Base-by-base conservation (phyloP, 257 asterid species). In the Solanum boliviense region DNA sequence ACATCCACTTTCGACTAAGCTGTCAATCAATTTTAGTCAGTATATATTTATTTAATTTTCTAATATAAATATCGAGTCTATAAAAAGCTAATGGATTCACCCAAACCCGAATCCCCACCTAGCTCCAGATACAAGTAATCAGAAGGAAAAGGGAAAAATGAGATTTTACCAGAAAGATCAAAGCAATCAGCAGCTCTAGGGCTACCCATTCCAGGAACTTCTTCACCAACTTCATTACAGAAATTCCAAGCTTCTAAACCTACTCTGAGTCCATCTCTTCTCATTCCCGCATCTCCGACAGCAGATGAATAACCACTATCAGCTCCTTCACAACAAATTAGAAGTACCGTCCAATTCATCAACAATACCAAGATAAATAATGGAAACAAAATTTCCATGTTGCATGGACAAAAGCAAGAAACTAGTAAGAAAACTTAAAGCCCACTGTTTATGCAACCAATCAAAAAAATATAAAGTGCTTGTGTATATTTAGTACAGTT, bases 161-260 rank as follows among this genome's bases (percentile, higher is more conserved):
- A 5, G 41, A 6, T 44, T n/a, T 44, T 48, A 82, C 85, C 85
- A 82, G 85, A 48, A 48, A 72, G 9, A 75, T 86, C 75, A 86
- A 86, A 86, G 85, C 88, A 86, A 73, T 86, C 88, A 29, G 85
- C 88, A 48, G 83, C 74, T 65, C 85, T 86, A 2, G 88, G 88
- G 27, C 88, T 86, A 13, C 88, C 88, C 88, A 86, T 86, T 36
- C 67, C 27, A 25, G 76, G 31, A 10, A 12, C 23, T 75, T 86
- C 85, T 52, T 86, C 38, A 46, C 83, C 78, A 86, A 86, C 88
- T 75, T 86, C 88, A 86, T 86, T 86, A 52, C 88, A 86, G 15
- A 73, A 81, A 16, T 86, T 86, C 88, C 88, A 86, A 27, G 88
- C 88, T 81, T 86, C 85, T 7, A 86, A 73, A 29, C 85, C 88